Conservation (phyloP, 768 basidiomycete species). For the Collybia sp. region DNA sequence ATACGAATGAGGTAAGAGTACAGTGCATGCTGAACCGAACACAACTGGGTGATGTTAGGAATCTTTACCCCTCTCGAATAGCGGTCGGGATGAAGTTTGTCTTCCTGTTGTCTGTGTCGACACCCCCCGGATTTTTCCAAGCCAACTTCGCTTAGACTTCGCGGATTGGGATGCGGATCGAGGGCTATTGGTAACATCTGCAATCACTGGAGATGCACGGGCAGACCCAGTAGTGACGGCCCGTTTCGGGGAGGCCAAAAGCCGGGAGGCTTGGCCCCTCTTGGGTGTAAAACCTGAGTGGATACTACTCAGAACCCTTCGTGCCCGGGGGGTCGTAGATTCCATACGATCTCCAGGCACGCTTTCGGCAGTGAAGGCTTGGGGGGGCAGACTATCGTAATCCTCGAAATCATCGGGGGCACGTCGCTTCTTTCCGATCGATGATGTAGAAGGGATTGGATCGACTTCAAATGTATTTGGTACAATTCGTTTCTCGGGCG, state of each 20-base stretch:
- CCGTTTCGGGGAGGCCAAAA: conserved; percentile 50
- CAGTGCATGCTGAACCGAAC: background rate
- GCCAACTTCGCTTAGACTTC: conserved; percentile 58
- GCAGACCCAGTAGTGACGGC: conserved; percentile 16
- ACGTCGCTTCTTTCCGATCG: conserved; percentile 66
- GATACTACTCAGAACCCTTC: conserved; percentile 50
- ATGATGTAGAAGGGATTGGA: conserved; percentile 23
- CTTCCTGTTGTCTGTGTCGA: conserved; percentile 20
- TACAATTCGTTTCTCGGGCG: conserved; percentile 35
- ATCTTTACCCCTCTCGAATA: conserved; percentile 6
- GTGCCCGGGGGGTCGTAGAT: conserved; percentile 53
- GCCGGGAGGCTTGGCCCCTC: conserved; percentile 30
- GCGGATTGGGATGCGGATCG: conserved; percentile 20
- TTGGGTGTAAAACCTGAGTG: conserved; percentile 76
- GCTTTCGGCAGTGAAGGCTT: conserved; percentile 59
- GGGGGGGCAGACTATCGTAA: conserved; percentile 50
- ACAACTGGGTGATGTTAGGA: background rate
- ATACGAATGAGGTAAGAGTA: conserved; percentile 1
- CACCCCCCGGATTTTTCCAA: conserved; percentile 62
- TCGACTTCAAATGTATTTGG: conserved; percentile 12
- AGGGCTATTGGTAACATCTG: conserved; percentile 70
- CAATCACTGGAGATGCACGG: conserved; percentile 33
- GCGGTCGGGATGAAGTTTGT: conserved; percentile 11
- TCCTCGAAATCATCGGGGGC: conserved; percentile 75
- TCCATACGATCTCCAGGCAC: conserved; percentile 36